Base-by-base conservation (phyloP, 495 filamentous ascomycete genomes). In the Barbatosphaeria neglecta region DNA sequence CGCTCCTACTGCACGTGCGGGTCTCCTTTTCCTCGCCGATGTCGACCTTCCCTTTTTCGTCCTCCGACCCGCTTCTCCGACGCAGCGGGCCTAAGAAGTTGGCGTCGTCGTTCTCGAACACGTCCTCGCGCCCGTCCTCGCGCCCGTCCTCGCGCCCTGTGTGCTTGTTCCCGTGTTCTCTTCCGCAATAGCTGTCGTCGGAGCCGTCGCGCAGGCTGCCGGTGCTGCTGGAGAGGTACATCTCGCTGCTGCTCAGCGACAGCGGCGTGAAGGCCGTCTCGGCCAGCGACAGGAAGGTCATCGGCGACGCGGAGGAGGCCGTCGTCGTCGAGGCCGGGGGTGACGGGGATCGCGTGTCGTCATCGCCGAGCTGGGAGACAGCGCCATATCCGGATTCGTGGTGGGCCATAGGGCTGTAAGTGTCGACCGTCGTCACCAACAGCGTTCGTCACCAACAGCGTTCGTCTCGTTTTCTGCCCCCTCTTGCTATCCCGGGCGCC, bases 181-280 rank as follows among this genome's bases (percentile, higher is more conserved):
- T 23, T 6, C 5, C 19, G 42, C 24, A 25, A 15, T 17, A 10
- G 28, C 42, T 16, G 39, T 10, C 10, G 22, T 23, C 46, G 46
- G 45, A 18, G 37, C 22, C 37, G 45, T 43, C 16, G 16, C 40
- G 23, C 22, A 40, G 50, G 22, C 23, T 35, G 22, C 42, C 43
- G 24, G 18, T 28, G 6, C 27, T 37, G 40, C 62, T 63, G 13
- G 61, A 53, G 18, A 45, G 16, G 28, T 23, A 41, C 39, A 50
- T 51, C 20, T 57, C 60, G 55, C 56, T 57, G 48, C 57, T 60
- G 47, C 64, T 59, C 62, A 71, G 63, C 10, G 68, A 69, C 38
- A 73, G 48, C n/a, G 68, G 68, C 39, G 69, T 71, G 45, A 66
- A 65, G 13, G 62, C 56, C 22, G 64, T 58, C 31, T 64, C 64